Percentiles rank a stretch among this genome's conserved stretches.
phyloP scores from a whole-genome alignment of 1,284 basidiomycete genomes.

The Moesziomyces parantarcticus region DNA sequence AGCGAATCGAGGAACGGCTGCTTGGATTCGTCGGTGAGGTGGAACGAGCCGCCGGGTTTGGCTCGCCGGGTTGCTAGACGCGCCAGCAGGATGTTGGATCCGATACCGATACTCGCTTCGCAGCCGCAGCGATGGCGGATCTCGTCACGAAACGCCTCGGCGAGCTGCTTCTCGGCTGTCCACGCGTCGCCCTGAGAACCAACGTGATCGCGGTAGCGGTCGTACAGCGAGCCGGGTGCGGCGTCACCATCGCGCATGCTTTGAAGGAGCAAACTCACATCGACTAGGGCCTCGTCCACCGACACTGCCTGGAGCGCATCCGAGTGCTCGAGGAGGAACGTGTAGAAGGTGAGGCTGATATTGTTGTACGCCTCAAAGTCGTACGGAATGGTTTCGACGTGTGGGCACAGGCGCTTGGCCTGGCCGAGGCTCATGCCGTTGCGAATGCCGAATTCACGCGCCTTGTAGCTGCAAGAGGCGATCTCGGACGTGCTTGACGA shows the following conservation, averaged over 20 bases:
- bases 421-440: slow-evolving; percentile 87
- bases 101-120: slow-evolving; percentile 84
- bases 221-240: slow-evolving; percentile 16
- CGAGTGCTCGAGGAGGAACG: slow-evolving; percentile 85
- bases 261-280: slow-evolving; percentile 78
- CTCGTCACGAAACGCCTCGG: slow-evolving; percentile 81
- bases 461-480: slow-evolving; percentile 93
- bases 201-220: slow-evolving; percentile 30
- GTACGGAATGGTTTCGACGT: slow-evolving; percentile 84
- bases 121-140: slow-evolving; percentile 82
- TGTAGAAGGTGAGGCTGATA: slow-evolving; percentile 86
- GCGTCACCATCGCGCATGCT: slow-evolving; percentile 43
- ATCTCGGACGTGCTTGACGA: slow-evolving; percentile 74
- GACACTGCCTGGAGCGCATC: slow-evolving; percentile 95
- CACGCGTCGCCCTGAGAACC: slow-evolving; percentile 41
- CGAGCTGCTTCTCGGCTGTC: slow-evolving; percentile 71
- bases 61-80: slow-evolving; percentile 89
- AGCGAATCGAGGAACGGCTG: slow-evolving; percentile 76
- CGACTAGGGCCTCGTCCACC: slow-evolving; percentile 93
- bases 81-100: slow-evolving; percentile 89
- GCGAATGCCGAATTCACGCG: slow-evolving; percentile 84
- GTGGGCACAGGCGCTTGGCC: slow-evolving; percentile 55
- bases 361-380: slow-evolving; percentile 76
- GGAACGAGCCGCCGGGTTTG: slow-evolving; percentile 87
- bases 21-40: slow-evolving; percentile 74